Evolutionary conservation across 2,329 filamentous ascomycete species (phyloP), one percentile per base, ranked within the genome.

Genomic region (Pyricularia pennisetigena): DNA sequence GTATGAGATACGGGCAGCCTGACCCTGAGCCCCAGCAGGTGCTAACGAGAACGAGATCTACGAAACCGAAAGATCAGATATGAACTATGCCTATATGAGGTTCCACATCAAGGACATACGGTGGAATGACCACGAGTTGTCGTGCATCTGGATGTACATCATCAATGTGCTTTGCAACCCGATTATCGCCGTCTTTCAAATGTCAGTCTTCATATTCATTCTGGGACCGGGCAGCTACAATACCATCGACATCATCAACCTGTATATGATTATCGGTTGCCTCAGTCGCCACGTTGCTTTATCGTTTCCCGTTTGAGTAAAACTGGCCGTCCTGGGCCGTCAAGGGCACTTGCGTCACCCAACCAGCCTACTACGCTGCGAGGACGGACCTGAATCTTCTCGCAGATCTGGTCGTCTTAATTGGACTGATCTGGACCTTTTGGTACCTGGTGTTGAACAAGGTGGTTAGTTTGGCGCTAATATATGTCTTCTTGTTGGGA

Each of bases 221-320:
- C 69, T 74, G 4, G 72, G 76, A 10, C 68, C 78, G 10, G 75
- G 75, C 14, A 75, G 74, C 1, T 74, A 76, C 66, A 74, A 74
- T 65, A 68, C 76, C 67, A 72, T 76, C 62, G 73, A 75, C 35
- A 62, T 74, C 1, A 72, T 74, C 70, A 77, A 77, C 28, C 72
- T 77, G 24, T 67, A 73, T 2, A 72, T 74, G 68, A 75, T 75
- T 73, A 68, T 73, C 9, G 72, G 69, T 24, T 76, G 76, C 57
- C 72, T 76, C 49, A 70, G n/a, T 77, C 12, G 74, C 75, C 10
- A 75, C 74, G 1, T 68, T 79, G 1, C 74, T 79, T 6, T 76
- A 79, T 41, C 81, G 80, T 70, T 71, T 83, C 10, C 68, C 73
- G 10, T 81, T 77, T 70, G 79, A 79, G 72, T 85, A 82, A 82